A percentile compares a stretch with the other conserved stretches of the same genome.
phyloP scores from a whole-genome alignment of 1,284 basidiomycete species.

The Cutaneotrichosporon mucoides region DNA sequence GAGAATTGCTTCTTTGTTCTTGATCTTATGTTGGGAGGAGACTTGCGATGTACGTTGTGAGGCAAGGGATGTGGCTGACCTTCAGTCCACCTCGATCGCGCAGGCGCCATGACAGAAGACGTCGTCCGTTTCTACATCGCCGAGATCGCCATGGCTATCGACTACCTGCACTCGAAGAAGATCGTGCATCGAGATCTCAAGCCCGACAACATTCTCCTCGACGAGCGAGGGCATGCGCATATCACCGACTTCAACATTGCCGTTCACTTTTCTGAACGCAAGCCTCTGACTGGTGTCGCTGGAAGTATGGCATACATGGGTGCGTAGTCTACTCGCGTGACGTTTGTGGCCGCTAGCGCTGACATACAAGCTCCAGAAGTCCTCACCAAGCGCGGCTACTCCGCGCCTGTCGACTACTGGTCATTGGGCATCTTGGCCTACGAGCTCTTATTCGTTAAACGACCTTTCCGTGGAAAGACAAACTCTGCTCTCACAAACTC shows the following conservation, averaged over 20 bases:
- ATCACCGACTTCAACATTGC: constrained; percentile 98
- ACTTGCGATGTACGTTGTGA: constrained; percentile 71
- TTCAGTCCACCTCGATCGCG: constrained; percentile 81
- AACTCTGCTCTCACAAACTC: constrained; percentile 84
- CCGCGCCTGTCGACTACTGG: constrained; percentile 93
- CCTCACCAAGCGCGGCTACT: constrained; percentile 65
- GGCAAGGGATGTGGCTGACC: constrained; percentile 2
- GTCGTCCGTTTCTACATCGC: constrained; percentile 85
- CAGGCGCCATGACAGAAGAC: constrained; percentile 69
- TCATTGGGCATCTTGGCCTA: constrained; percentile 88
- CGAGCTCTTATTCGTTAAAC: constrained; percentile 83
- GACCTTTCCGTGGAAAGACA: constrained; percentile 87
- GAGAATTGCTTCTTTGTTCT: constrained; percentile 97
- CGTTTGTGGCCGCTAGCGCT: background rate
- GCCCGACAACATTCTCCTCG: constrained; percentile 93
- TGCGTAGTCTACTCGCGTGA: constrained; percentile 25
- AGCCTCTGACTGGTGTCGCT: constrained; percentile 80
- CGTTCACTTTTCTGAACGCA: constrained; percentile 84
- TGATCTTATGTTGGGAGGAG: constrained; percentile 93
- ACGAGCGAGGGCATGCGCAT: constrained; percentile 88
- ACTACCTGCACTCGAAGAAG: constrained; percentile 82
- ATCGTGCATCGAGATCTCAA: constrained; percentile 96
- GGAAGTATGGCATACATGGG: constrained; percentile 98
- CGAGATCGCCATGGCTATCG: constrained; percentile 77
- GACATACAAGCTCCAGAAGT: constrained; percentile 70